These are phyloP conservation scores for Spathaspora girioi DNA, from an alignment of 805 yeast species.

Conservation along the genomic window DNA sequence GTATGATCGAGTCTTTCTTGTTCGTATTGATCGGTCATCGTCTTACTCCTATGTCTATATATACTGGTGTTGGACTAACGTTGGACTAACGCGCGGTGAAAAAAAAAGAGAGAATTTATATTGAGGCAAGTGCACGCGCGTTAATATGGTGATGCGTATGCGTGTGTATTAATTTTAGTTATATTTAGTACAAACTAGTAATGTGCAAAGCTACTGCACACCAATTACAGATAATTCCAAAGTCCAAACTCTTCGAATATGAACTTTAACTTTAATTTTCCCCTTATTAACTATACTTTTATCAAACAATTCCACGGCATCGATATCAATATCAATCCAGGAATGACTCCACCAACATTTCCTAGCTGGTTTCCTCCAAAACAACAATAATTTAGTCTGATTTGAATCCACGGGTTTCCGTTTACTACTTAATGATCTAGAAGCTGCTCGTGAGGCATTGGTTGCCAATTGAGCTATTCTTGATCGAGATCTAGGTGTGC, in stretches of 20 bases:
- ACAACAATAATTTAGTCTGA: conserved; percentile 66
- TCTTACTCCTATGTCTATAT: too few species aligned
- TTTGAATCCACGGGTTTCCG: conserved; percentile 33
- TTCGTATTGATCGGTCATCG: conserved; percentile 20
- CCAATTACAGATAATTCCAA: conserved; percentile 89
- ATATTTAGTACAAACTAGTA: background rate
- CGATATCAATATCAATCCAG: conserved; percentile 42
- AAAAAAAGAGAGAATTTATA: background rate
- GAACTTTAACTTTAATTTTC: conserved; percentile 54
- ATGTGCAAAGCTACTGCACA: conserved; percentile 48
- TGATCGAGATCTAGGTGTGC: conserved; percentile 38
- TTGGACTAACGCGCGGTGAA: background rate
- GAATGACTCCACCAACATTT: conserved; percentile 97
- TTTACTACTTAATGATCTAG: conserved; percentile 46
- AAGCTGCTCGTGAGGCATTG: conserved; percentile 52
- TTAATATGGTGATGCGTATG: background rate
- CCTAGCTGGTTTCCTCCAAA: conserved; percentile 98
- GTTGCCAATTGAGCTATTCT: conserved; percentile 59
- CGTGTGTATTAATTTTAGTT: too few species aligned
- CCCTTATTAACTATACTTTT: background rate
- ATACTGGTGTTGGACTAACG: too few species aligned
- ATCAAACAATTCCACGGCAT: conserved; percentile 17
- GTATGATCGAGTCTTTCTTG: conserved; percentile 47
- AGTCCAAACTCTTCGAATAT: conserved; percentile 95
- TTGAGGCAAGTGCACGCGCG: background rate